Base-by-base conservation (phyloP, 371 early-diverging fungal species). In the Zancudomyces culisetae region DNA sequence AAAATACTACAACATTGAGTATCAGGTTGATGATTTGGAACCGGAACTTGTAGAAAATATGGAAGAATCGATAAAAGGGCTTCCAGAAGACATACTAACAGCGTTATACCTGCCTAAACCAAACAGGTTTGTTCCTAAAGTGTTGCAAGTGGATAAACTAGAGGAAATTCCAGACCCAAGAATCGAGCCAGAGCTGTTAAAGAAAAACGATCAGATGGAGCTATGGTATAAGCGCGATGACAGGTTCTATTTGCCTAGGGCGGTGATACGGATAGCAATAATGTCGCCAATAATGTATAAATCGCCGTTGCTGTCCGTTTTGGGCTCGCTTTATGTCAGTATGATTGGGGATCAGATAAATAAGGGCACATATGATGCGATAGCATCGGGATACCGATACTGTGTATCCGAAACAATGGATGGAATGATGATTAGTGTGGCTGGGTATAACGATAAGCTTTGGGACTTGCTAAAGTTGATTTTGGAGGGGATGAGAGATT, bases 211-310 rank as follows among this genome's bases (percentile, higher is more conserved):
- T 2, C 54, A 46, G 8, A 23, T 53, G 21, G 77, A 90, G 27
- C 55, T 92, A 56, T 95, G 95, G 95, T 79, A 86, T 64, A 90
- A 91, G 69, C 84, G 83, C 60, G 93, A 93, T 59, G 90, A 93
- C 60, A 79, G 76, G 1, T 95, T 90, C 60, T 79, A 55, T 27
- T 49, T 70, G 21, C 57, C 68, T 12, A 57, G 61, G 22, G 65
- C 62, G 45, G 51, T 55, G 46, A 51, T 69, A 20, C 56, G 55
- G 15, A 13, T 65, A 10, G 48, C 29, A 20, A 53, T 76, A 41
- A 60, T 71, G 35, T 78, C 72, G n/a, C 82, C 82, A 27, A 54
- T 72, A 19, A 74, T 74, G 2, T 80, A 78, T 57, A 70, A 73
- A 15, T 72, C 77, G 3, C 77, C 80, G n/a, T 57, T 69, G 48